phyloP scores from a whole-genome alignment of 371 early-diverging fungal genomes.

The Umbelopsis sp. region DNA sequence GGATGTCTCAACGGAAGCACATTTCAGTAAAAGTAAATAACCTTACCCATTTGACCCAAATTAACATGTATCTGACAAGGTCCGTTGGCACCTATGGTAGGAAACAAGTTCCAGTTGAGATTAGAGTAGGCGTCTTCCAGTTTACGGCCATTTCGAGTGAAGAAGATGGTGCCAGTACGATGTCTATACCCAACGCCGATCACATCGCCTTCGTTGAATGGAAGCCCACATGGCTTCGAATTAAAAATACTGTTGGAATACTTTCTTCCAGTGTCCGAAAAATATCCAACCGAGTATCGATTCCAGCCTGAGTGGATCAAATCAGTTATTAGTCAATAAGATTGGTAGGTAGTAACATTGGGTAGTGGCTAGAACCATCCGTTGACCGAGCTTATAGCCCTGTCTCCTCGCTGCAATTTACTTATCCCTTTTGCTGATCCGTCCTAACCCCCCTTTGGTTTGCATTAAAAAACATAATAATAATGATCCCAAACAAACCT shows the following conservation, averaged over 20 bases:
- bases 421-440: constrained; percentile 1
- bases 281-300: constrained; percentile 74
- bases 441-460: constrained; percentile 16
- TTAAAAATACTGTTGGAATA: constrained; percentile 68
- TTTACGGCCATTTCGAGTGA: constrained; percentile 75
- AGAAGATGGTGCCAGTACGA: constrained; percentile 75
- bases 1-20: background rate
- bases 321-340: background rate
- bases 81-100: constrained; percentile 68
- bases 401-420: constrained; percentile 2
- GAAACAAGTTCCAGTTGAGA: constrained; percentile 59
- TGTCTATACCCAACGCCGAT: constrained; percentile 82
- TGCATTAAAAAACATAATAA: background rate
- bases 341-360: background rate
- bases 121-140: constrained; percentile 63
- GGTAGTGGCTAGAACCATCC: background rate
- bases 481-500: constrained; percentile 44
- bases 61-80: constrained; percentile 69
- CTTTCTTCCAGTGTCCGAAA: constrained; percentile 67
- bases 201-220: constrained; percentile 73
- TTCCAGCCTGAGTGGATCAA: constrained; percentile 58
- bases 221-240: constrained; percentile 60
- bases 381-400: background rate
- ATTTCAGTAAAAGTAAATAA: background rate
- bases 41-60: constrained; percentile 54